Base-by-base conservation (phyloP, 1,284 basidiomycete species). In the Earliella scabrosa region DNA sequence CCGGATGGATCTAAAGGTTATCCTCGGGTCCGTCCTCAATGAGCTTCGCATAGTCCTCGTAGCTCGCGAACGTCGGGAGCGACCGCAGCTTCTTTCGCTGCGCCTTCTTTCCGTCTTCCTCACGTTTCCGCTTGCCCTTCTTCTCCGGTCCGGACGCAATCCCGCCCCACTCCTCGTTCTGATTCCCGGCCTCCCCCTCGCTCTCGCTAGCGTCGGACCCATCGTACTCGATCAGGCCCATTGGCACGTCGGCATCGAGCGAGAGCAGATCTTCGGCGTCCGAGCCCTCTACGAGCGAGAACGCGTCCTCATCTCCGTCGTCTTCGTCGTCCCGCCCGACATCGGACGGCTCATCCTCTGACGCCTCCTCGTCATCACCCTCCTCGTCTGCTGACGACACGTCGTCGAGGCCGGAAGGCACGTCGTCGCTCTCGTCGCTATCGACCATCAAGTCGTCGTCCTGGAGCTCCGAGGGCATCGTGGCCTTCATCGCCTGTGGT, bases 31-130 rank as follows among this genome's bases (percentile, higher is more conserved):
- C 90, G 56, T 89, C 90, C 68, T 97, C 95, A 61, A 98, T 95
- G 79, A 98, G 81, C 73, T 86, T 90, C 45, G 92, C 92, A 68
- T 97, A 99, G 65, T 98, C 97, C 60, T 98, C 97, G 63, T 97
- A 97, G 69, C 87, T 92, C 2, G 93, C 97, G 68, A 99, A 98
- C 27, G 88, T 91, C 2, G 95, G 95, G 64, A 95, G 68, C 38
- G 84, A 79, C 63, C 81, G 80, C 71, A 87, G 73, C 75, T 90
- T 92, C 77, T 90, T 92, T 69, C 86, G 84, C 75, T 82, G 86
- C 67, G 79, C 82, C 65, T 73, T 76, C 59, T 73, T 75, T 54
- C 73, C 75, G 62, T 77, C 74, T 53, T 77, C 72, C 5, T 72
- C 75, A 20, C 67, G 71, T 52, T 75, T 75, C 47, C 82, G 75